Conservation (phyloP, 2,329 filamentous ascomycete species). For the Dactylellina haptotyla region DNA sequence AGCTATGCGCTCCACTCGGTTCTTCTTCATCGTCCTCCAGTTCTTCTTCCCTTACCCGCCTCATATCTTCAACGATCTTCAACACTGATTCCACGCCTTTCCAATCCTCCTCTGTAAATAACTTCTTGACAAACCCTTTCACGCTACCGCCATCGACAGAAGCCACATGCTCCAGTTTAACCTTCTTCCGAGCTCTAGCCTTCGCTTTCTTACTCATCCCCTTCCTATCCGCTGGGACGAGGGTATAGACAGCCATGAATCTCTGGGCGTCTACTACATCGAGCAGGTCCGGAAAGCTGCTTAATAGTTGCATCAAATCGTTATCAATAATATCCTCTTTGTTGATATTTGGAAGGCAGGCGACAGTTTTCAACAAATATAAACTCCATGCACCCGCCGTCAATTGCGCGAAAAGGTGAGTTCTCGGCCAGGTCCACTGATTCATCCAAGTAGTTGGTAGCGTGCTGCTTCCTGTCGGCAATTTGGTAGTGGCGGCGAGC, state of each 20-base stretch:
- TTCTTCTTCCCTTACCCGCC: background rate
- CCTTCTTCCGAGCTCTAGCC: constrained; percentile 20
- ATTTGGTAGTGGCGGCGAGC: constrained; percentile 12
- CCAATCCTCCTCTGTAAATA: background rate
- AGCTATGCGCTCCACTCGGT: background rate
- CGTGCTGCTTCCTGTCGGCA: background rate
- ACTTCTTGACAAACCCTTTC: background rate
- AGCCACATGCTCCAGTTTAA: background rate
- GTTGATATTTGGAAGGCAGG: background rate
- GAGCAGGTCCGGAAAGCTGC: background rate
- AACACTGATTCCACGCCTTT: background rate
- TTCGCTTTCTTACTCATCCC: constrained; percentile 17
- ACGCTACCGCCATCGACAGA: background rate
- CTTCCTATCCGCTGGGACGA: background rate
- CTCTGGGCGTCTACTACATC: background rate
- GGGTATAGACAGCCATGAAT: constrained; percentile 32
- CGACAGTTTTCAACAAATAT: constrained; percentile 15
- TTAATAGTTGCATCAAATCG: background rate
- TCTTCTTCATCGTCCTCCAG: background rate
- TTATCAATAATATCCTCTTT: no score
- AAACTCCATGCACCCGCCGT: constrained; percentile 26
- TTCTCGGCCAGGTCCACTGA: constrained; percentile 33
- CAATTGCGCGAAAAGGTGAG: constrained; percentile 26
- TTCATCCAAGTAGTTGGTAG: background rate
- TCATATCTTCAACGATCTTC: background rate